Evolutionary conservation across 139 green algal species (phyloP), one percentile per base, ranked within the genome.

Genomic region (Tetraselmis chui): DNA sequence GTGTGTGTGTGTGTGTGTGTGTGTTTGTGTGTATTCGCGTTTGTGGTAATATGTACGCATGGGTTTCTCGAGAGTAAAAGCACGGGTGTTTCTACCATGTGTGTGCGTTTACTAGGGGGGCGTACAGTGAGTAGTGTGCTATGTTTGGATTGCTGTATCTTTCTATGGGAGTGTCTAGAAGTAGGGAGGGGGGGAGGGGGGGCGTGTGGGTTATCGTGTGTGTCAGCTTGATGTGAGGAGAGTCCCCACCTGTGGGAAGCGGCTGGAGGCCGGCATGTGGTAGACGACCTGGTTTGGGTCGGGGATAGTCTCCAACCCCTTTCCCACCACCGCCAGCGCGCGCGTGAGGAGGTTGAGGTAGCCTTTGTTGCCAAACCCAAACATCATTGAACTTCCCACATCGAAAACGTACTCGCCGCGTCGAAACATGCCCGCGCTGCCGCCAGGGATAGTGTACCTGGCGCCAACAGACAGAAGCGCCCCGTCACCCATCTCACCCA

Each of bases 371-470:
- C 95, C 95, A 59, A 99, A 92, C 26, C 96, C 96, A 90, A 99
- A 99, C 96, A 99, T 99, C 95, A 99, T 98, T 82, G 89, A 95
- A 23, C 87, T 93, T 30, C 94, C 93, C 1, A 99, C 96, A 83
- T 99, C 96, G 88, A 99, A 99, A 23, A 86, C 95, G 89, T 95
- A 99, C 76, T 95, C 96, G 59, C 97, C 87, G 1, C 94, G 86
- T 79, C 96, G 89, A 85, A 92, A 99, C 85, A 93, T 93, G 2
- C 89, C 96, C 0, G 96, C 95, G 75, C 88, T 95, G 82, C 96
- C 96, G 32, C 95, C 95, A 22, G 95, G 95, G 22, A 98, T 93
- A 32, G 97, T 83, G 85, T 98, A 98, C 90, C 92, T 96, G 45
- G 45, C n/a, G n/a, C n/a, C n/a, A n/a, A n/a, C n/a, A n/a, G n/a